Base-by-base conservation (phyloP, 169 alveolate genomes). In the Amoebophrya sp. region DNA sequence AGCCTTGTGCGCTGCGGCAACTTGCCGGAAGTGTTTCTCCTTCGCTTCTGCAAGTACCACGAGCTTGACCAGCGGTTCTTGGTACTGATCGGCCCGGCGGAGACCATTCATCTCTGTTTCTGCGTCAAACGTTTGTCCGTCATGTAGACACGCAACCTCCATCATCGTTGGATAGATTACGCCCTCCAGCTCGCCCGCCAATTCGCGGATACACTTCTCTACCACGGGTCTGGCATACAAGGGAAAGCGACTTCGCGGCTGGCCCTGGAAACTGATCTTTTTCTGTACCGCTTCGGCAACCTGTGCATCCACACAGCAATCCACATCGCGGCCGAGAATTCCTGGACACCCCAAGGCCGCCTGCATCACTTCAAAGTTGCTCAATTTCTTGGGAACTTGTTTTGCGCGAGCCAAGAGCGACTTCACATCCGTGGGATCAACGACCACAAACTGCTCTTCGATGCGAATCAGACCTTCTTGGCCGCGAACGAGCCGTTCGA, bases 111-210 rank as follows among this genome's bases (percentile, higher is more conserved):
- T 6, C 83, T 65, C 83, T 29, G 38, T 29, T 36, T 65, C 83
- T 10, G 83, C 83, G 83, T 65, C 83, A 26, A 65, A 65, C 36
- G 83, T 65, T 36, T 65, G 83, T 29, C 83, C 83, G 83, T 65
- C 83, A 36, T 65, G 83, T 36, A 65, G 36, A 26, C 83, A 65
- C 33, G 83, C 83, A 1, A 65, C 83, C 26, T 65, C 83, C 39
- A 65, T 29, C 83, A 65, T 0, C 2, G 18, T 36, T 36, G 83
- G 83, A 18, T 65, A 65, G 33, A 65, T 65, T 36, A 26, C n/a
- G 36, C 83, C 83, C 26, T 12, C 12, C 83, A 65, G 83, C 26
- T 65, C 83, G 38, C n/a, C 83, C 83, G 38, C 83, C 33, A 65
- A 29, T 26, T 65, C 26, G 33, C 0, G 1, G 26, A 65, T 65